These are phyloP conservation scores for Stagonosporopsis chrysanthemi DNA, from an alignment of 2,329 filamentous ascomycete species.

Conservation along the genomic window DNA sequence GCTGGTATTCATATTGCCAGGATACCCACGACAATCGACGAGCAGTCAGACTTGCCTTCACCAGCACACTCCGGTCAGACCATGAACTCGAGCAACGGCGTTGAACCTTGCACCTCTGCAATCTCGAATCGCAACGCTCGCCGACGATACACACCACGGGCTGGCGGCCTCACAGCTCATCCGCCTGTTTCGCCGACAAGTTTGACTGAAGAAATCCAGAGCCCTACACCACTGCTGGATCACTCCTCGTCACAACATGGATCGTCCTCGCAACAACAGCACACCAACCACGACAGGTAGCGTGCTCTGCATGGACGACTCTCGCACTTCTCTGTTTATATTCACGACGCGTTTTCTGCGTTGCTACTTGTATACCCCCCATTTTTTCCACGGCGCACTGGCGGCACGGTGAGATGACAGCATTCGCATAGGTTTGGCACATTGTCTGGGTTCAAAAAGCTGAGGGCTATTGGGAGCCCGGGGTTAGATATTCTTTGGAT, in stretches of 20 bases:
- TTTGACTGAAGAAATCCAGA: constrained; percentile 11
- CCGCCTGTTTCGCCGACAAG: constrained; percentile 15
- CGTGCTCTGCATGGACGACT: background rate
- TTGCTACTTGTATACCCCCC: constrained; percentile 34
- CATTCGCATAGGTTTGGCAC: constrained; percentile 39
- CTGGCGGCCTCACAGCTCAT: constrained; percentile 18
- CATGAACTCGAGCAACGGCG: constrained; percentile 20
- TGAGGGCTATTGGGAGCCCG: constrained; percentile 17
- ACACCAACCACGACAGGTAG: constrained; percentile 42
- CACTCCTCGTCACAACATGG: background rate
- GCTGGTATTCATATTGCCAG: constrained; percentile 27
- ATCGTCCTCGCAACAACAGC: constrained; percentile 10
- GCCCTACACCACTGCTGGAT: constrained; percentile 16
- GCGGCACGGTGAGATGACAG: constrained; percentile 26
- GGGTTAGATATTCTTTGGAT: constrained; percentile 32
- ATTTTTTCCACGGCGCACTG: constrained; percentile 32
- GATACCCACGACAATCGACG: constrained; percentile 29
- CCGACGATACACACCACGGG: constrained; percentile 37
- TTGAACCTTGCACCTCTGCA: constrained; percentile 19
- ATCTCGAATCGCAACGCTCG: constrained; percentile 30
- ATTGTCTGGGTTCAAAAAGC: constrained; percentile 26
- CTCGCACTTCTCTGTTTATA: constrained; percentile 33
- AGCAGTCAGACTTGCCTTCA: constrained; percentile 24
- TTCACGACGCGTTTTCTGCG: constrained; percentile 25
- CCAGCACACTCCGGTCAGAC: constrained; percentile 20